These are phyloP conservation scores for Pistacia vera DNA, from an alignment of 345 rosid species.

Conservation along the genomic window DNA sequence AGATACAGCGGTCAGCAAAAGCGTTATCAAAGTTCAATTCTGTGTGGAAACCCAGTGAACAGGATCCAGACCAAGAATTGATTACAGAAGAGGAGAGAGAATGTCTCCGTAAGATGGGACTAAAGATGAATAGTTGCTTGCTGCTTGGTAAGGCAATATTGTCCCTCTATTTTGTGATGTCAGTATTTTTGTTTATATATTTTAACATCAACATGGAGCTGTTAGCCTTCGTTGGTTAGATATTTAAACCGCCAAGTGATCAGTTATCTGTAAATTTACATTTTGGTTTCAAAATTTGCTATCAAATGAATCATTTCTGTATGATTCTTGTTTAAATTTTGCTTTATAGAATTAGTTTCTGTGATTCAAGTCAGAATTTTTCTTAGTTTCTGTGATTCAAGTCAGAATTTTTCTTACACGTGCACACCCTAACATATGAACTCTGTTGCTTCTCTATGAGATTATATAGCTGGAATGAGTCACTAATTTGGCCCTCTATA, in stretches of 20 bases:
- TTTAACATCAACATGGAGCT: not conserved
- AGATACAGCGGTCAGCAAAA: slow-evolving; percentile 55
- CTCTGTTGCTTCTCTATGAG: not conserved
- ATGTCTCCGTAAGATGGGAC: slow-evolving; percentile 69
- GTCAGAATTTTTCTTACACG: not conserved
- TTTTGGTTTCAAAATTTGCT: not conserved
- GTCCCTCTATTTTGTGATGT: slow-evolving; percentile 7
- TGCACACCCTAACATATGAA: not conserved
- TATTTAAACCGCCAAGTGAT: not conserved
- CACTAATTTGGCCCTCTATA: not conserved
- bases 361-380: not conserved
- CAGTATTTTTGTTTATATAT: not conserved
- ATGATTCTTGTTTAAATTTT: not conserved
- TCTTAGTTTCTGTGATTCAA: not conserved
- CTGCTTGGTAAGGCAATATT: slow-evolving; percentile 63
- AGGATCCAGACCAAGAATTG: slow-evolving; percentile 61
- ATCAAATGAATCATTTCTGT: too few relatives aligned
- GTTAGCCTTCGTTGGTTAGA: not conserved
- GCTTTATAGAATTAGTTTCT: not conserved
- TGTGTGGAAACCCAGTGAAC: slow-evolving; percentile 48
- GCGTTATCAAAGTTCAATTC: slow-evolving; percentile 56
- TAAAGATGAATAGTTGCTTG: slow-evolving; percentile 63
- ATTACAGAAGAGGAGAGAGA: slow-evolving; percentile 79
- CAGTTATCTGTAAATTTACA: not conserved
- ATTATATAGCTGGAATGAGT: not conserved